Percentiles rank a stretch among this genome's conserved stretches.
Evolutionary conservation across 164 flowering plant species (phyloP).

Genomic region (Magnolia officinalis): DNA sequence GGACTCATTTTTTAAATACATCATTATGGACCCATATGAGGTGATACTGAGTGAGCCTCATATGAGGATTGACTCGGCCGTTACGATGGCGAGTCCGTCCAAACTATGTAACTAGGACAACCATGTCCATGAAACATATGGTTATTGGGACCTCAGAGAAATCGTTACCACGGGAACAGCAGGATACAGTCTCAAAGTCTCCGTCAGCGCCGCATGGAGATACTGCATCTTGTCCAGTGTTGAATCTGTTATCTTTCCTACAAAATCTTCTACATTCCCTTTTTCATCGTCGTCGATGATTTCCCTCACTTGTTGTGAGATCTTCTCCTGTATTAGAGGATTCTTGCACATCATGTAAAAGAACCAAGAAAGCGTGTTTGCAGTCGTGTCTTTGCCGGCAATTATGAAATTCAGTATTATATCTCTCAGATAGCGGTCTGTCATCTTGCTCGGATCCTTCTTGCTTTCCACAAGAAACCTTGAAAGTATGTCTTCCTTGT

Average conservation of each 20-base stretch:
- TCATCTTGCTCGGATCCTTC: constrained; percentile 37
- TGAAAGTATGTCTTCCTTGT: constrained; percentile 47
- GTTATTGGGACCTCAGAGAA: neutral
- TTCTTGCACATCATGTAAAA: constrained; percentile 55
- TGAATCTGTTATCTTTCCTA: constrained; percentile 34
- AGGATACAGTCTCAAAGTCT: constrained; percentile 77
- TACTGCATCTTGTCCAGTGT: constrained; percentile 64
- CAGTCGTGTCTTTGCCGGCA: constrained; percentile 55
- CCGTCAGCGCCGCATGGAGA: constrained; percentile 74
- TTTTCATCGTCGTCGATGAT: constrained; percentile 3
- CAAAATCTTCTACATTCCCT: constrained; percentile 24
- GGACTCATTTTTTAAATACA: no score
- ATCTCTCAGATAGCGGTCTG: constrained; percentile 43
- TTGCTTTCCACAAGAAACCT: constrained; percentile 43
- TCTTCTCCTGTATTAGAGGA: constrained; percentile 47
- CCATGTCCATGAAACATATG: neutral
- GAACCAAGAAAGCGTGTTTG: constrained; percentile 50
- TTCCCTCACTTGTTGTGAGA: constrained; percentile 30
- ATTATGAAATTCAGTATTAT: constrained; percentile 45
- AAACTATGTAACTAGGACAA: neutral
- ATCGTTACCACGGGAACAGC: constrained; percentile 63
- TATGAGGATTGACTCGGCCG: neutral
- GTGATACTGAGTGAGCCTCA: no score
- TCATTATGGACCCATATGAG: no score
- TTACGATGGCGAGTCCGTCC: neutral